Evolutionary conservation across 345 rosid species (phyloP), one percentile per base, ranked within the genome.

Genomic region (Durio zibethinus): DNA sequence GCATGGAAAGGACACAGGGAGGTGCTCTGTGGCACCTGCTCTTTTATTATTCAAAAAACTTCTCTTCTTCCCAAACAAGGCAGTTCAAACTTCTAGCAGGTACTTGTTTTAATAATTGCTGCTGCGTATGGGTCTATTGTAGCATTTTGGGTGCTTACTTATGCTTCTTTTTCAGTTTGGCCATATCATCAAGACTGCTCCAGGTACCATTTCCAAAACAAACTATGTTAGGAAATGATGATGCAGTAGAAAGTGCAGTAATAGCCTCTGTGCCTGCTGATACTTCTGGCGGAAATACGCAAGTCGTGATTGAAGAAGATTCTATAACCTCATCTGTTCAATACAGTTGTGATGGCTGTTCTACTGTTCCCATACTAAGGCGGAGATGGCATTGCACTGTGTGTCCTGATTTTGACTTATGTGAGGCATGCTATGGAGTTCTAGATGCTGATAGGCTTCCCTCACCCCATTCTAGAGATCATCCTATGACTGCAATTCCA

Each of bases 161-260:
- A 14, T 47, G 59, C 56, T 75, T 60, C 12, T 66, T 72, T 80
- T 82, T 47, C 94, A 96, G 99, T 92, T 88, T 96, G 81, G 98
- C 99, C 48, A 93, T 96, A 87, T 92, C 99, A 33, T 93, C 99
- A 70, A 93, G 97, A 84, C 86, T 96, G 82, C 98, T 96, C 77
- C 99, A 96, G 88, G 99, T 96, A 79, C 99, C 99, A 69, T 96
- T 96, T 83, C 98, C 99, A 78, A 96, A 90, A 84, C 99, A 93
- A 84, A 93, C 97, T 50, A 90, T 92, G 88, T 84, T 93, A 85
- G 86, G 90, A 63, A 82, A 89, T 80, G 99, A 96, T 83, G 99
- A 96, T 79, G 85, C 85, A 78, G 89, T 73, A 21, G 97, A 96
- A 77, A 88, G 76, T 83, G 83, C 84, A 20, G 86, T 82, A 69